These are phyloP conservation scores for Daldinia decipiens DNA, from an alignment of 495 filamentous ascomycete genomes.

Conservation along the genomic window DNA sequence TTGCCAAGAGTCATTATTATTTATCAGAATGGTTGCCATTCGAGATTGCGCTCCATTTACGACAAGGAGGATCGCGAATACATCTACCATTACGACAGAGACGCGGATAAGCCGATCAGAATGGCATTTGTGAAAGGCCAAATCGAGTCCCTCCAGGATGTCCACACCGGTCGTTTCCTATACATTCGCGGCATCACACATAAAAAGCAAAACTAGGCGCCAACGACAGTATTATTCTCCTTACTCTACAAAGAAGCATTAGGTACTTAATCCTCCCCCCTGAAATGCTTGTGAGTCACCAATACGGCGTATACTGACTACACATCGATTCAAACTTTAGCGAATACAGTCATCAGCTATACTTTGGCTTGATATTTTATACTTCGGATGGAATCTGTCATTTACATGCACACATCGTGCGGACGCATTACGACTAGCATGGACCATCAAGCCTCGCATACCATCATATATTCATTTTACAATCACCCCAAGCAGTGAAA, in stretches of 20 bases:
- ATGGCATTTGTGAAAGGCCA: slow-evolving; percentile 7
- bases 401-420: neutral
- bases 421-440: neutral
- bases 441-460: neutral
- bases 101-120: slow-evolving; percentile 6
- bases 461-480: neutral
- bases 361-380: neutral
- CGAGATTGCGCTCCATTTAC: slow-evolving; percentile 14
- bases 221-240: neutral
- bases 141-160: neutral
- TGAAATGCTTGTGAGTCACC: neutral
- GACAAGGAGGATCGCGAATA: neutral
- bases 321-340: neutral
- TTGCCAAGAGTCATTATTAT: neutral
- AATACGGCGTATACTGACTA: neutral
- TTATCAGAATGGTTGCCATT: slow-evolving; percentile 4
- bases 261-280: neutral
- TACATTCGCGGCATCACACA: slow-evolving; percentile 1
- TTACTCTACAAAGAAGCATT: neutral
- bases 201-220: neutral
- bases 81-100: slow-evolving; percentile 16
- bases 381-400: neutral
- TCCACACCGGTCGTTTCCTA: neutral
- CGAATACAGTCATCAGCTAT: neutral
- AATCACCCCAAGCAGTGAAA: neutral